These are phyloP conservation scores for Powellomyces hirtus DNA, from an alignment of 192 early-diverging fungal species.

Conservation along the genomic window DNA sequence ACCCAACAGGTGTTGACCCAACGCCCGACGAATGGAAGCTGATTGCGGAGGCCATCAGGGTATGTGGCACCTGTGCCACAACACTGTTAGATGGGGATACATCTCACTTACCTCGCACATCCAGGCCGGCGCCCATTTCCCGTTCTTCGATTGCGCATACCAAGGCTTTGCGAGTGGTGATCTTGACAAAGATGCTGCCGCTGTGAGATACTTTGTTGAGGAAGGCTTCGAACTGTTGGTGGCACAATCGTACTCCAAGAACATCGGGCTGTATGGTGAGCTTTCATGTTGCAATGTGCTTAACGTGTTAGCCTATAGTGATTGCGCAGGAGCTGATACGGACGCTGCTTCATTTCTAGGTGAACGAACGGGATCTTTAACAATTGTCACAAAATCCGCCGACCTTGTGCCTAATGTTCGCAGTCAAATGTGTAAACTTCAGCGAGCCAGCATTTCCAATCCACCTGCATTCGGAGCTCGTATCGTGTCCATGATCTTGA, in stretches of 20 bases:
- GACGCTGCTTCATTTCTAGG: constrained; percentile 32
- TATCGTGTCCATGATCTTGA: constrained; percentile 80
- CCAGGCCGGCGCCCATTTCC: constrained; percentile 60
- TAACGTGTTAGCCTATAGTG: not conserved
- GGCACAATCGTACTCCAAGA: constrained; percentile 95
- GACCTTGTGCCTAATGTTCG: constrained; percentile 58
- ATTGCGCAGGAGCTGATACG: not conserved
- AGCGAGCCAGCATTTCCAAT: constrained; percentile 85
- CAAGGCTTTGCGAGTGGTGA: constrained; percentile 96
- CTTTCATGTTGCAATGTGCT: not conserved
- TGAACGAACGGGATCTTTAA: constrained; percentile 86
- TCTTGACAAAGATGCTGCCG: constrained; percentile 86
- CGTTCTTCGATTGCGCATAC: constrained; percentile 99
- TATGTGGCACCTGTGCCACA: constrained; percentile 6
- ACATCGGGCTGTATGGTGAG: constrained; percentile 93
- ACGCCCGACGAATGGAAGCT: constrained; percentile 89
- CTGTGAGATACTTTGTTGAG: constrained; percentile 89
- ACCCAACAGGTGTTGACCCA: constrained; percentile 98
- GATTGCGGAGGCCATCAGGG: constrained; percentile 80
- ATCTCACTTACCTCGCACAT: not conserved
- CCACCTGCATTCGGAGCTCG: constrained; percentile 88
- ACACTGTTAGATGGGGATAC: not conserved
- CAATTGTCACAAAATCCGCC: constrained; percentile 61
- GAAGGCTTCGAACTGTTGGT: constrained; percentile 90
- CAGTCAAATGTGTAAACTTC: constrained; percentile 81